Conservation (phyloP, 75 land plant species). For the Larix kaempferi region DNA sequence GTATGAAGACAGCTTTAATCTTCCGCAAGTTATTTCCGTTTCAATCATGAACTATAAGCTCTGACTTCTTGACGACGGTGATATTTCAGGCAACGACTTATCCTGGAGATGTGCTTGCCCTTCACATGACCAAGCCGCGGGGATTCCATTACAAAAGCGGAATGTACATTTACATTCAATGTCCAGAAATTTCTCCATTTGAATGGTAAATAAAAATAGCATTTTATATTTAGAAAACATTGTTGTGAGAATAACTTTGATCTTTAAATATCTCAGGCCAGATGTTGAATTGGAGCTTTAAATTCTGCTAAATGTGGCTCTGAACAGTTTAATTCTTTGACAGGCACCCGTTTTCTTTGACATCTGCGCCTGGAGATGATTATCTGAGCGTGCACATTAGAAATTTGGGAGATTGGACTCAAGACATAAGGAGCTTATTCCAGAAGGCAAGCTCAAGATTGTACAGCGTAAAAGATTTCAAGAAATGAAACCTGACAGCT, state of each 20-base stretch:
- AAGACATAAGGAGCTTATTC: slow-evolving; percentile 31
- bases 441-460: slow-evolving; percentile 25
- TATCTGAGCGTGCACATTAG: slow-evolving; percentile 59
- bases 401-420: slow-evolving; percentile 58
- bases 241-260: no score
- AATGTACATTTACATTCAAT: slow-evolving; percentile 46
- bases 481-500: no score
- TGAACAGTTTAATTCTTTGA: neutral
- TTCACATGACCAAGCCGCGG: slow-evolving; percentile 32
- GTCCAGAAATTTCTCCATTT: slow-evolving; percentile 55
- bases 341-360: slow-evolving; percentile 72
- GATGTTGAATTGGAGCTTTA: no score
- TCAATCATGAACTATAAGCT: no score
- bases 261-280: no score
- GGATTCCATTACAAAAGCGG: slow-evolving; percentile 48
- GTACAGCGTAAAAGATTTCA: no score
- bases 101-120: slow-evolving; percentile 19
- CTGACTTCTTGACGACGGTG: neutral
- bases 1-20: slow-evolving; percentile 3
- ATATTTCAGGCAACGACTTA: slow-evolving; percentile 44
- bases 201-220: slow-evolving; percentile 40
- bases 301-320: neutral
- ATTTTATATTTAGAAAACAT: no score
- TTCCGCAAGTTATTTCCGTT: neutral
- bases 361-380: slow-evolving; percentile 56